Base-by-base conservation (phyloP, 2,329 filamentous ascomycete genomes). In the Cadophora luteo-olivacea region DNA sequence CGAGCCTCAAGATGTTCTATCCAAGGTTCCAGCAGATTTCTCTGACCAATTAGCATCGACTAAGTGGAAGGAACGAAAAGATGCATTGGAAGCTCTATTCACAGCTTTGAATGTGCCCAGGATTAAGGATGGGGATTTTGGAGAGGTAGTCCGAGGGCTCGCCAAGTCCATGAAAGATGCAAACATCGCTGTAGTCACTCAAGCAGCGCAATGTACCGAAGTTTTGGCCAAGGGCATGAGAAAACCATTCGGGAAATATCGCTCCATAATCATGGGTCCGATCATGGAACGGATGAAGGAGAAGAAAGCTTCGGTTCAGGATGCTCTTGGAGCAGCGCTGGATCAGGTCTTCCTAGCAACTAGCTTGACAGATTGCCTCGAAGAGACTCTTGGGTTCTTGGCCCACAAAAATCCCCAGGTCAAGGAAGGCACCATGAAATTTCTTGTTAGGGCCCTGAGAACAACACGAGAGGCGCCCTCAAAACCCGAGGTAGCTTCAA, bases 81-180 rank as follows among this genome's bases (percentile, higher is more conserved):
- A 99, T 74, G 93, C 92, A 0, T 85, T 98, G 3, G 96, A 99
- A 70, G 93, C 88, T 11, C 85, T 97, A 0, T 91, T 90, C 74
- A 87, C 87, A 16, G 85, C 89, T 3, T 81, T 97, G 66, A 97
- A 97, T 75, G 91, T 97, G 51, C 94, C 95, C 16, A 88, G 91
- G 70, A 97, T 99, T 79, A 97, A 97, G 79, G 95, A 98, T 74
- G 92, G 89, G 7, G 91, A 93, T 65, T 98, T 94, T 77, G 88
- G 91, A 78, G 95, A 98, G 75, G 86, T 98, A 73, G 89, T 92
- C 66, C 87, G 92, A 69, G 91, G 89, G 4, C 85, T 98, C 65
- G 95, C 96, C 55, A 99, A 98, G 81, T 93, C 89, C 75, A 99
- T 99, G 96, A 99, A 99, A 80, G 97, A 99, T 75, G 96, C 97